Evolutionary conservation across 1,284 basidiomycete species (phyloP).

Genomic region (Tylopilus sp.): DNA sequence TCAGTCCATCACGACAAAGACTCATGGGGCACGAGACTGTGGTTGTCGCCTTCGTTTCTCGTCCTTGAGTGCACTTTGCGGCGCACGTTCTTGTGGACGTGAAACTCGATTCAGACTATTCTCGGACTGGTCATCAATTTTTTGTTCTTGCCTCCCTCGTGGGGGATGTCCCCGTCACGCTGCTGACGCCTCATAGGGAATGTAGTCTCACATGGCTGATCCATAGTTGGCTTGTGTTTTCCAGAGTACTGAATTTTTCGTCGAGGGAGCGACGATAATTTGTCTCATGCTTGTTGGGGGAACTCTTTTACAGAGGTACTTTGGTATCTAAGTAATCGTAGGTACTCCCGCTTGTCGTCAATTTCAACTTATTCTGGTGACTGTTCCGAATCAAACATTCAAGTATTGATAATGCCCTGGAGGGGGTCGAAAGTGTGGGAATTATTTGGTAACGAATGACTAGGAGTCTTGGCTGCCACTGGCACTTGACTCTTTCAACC

Average conservation of each 20-base stretch:
- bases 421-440: not conserved
- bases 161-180: conserved; percentile 13
- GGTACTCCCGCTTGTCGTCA: too few species aligned
- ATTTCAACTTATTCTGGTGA: too few species aligned
- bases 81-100: conserved; percentile 29
- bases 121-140: conserved; percentile 40
- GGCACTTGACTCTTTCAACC: not conserved
- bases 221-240: too few species aligned
- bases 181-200: too few species aligned
- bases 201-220: too few species aligned
- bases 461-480: not conserved
- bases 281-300: too few species aligned
- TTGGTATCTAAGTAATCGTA: too few species aligned
- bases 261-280: too few species aligned
- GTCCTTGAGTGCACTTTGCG: conserved; percentile 45
- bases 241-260: too few species aligned
- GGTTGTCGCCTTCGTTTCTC: not conserved
- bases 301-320: too few species aligned
- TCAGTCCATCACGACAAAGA: conserved; percentile 1
- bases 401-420: too few species aligned
- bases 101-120: conserved; percentile 51
- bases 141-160: conserved; percentile 26
- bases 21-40: conserved; percentile 31
- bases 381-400: too few species aligned
- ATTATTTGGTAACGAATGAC: not conserved